These are phyloP conservation scores for Syzygium oleosum DNA, from an alignment of 345 rosid species.

Conservation along the genomic window DNA sequence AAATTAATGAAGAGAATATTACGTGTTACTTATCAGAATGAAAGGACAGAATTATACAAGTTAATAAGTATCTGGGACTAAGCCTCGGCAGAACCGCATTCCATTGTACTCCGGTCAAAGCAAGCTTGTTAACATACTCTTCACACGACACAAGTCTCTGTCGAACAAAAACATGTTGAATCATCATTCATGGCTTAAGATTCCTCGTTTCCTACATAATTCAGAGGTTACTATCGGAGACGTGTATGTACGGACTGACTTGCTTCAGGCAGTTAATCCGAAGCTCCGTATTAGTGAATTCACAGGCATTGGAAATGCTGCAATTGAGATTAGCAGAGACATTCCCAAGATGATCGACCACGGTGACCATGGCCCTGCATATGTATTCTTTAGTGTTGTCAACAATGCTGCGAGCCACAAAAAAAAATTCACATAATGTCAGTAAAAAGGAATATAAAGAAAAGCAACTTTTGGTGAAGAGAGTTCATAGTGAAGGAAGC, in stretches of 20 bases:
- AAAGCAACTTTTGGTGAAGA: not conserved
- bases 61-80: conserved; percentile 38
- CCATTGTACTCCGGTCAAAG: conserved; percentile 35
- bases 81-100: conserved; percentile 23
- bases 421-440: not conserved
- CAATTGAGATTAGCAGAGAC: conserved; percentile 45
- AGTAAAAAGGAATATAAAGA: not conserved
- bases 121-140: conserved; percentile 31
- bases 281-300: conserved; percentile 38
- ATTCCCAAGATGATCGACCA: conserved; percentile 62
- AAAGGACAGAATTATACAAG: not conserved
- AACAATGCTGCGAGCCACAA: conserved; percentile 24
- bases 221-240: not conserved
- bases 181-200: not conserved
- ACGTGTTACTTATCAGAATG: conserved; percentile 5
- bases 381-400: conserved; percentile 64
- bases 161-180: not conserved
- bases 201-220: not conserved
- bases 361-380: conserved; percentile 47
- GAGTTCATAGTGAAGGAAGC: not conserved
- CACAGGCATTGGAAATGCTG: conserved; percentile 14
- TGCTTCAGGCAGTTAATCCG: conserved; percentile 46
- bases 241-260: conserved; percentile 13
- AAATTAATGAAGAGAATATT: not conserved
- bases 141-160: conserved; percentile 45